Percentiles rank a stretch among this genome's conserved stretches.
Conservation (phyloP, 306 rosid genomes). For the Abrus pulchellus region DNA sequence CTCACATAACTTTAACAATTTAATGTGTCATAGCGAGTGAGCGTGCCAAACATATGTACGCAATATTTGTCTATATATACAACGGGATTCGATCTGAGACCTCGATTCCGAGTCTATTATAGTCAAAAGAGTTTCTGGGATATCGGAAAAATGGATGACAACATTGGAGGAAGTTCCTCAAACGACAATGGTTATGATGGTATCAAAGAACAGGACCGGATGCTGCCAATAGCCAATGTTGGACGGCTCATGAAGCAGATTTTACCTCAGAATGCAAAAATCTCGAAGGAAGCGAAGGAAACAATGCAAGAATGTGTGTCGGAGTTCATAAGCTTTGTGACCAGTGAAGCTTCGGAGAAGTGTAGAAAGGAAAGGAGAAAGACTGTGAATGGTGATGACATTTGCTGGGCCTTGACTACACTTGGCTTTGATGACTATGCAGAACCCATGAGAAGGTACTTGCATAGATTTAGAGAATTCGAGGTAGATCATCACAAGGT, state of each 20-base stretch:
- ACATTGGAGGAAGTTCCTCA: conserved; percentile 47
- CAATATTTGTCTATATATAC: conserved; percentile 26
- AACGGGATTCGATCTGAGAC: conserved; percentile 32
- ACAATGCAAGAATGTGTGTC: conserved; percentile 96
- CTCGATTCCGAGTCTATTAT: conserved; percentile 3
- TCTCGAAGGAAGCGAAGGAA: conserved; percentile 89
- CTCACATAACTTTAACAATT: background rate
- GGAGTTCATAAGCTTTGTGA: conserved; percentile 87
- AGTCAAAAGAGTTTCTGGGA: conserved; percentile 1
- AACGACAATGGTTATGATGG: conserved; percentile 39
- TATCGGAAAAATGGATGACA: conserved; percentile 37
- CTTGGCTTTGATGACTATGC: conserved; percentile 90
- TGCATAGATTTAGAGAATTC: conserved; percentile 69
- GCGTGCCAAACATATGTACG: background rate
- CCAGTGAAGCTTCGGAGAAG: conserved; percentile 88
- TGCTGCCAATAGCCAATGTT: conserved; percentile 90
- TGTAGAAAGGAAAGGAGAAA: conserved; percentile 89
- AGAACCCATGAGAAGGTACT: conserved; percentile 72
- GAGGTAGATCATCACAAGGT: conserved; percentile 68
- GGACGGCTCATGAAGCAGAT: conserved; percentile 90
- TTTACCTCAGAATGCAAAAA: conserved; percentile 77
- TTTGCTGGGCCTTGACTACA: conserved; percentile 78
- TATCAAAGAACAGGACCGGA: conserved; percentile 75
- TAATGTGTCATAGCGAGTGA: background rate
- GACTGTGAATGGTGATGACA: conserved; percentile 87